Evolutionary conservation across 1,284 basidiomycete genomes (phyloP), one percentile per base, ranked within the genome.

Genomic region (Ceratobasidium sp.): DNA sequence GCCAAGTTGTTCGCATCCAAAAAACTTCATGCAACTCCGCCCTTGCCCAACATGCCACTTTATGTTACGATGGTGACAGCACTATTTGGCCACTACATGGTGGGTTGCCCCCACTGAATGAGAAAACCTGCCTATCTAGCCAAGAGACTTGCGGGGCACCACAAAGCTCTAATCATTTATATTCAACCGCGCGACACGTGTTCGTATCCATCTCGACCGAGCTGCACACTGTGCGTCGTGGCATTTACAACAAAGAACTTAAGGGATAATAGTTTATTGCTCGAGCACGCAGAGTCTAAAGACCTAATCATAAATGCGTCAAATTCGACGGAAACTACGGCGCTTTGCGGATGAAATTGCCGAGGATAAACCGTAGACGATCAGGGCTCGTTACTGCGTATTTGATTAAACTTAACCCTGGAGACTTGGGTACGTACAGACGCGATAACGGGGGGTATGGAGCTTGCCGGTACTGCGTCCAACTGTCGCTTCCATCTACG

Each of bases 381-480:
- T 62, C 59, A 27, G 59, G 59, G 59, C 35, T 62, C 33, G 35
- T 35, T 33, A 38, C 59, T 62, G 6, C 35, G 38, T 62, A 62
- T 62, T 62, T 62, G 59, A 62, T 62, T 62, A 38, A 62, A 62
- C 59, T 62, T 62, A 62, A 62, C 35, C 59, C 59, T 62, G n/a
- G 30, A 12, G 27, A 38, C 41, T 44, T 20, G 59, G 35, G 33
- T 54, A n/a, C 50, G 7, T n/a, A 6, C 23, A 54, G 23, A 54
- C 41, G 10, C 14, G 41, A 44, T 44, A 44, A 44, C 41, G 14
- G 41, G 41, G 41, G 6, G 10, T 10, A 41, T 41, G 10, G 41
- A 44, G 41, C 41, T 12, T 44, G 10, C 41, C 10, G 41, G 14
- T 44, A 12, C 41, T 44, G 41, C 41, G 14, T 38, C 33, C 14